A percentile compares a stretch with the other conserved stretches of the same genome.
phyloP scores from a whole-genome alignment of 306 rosid genomes.

The Abrus precatorius region DNA sequence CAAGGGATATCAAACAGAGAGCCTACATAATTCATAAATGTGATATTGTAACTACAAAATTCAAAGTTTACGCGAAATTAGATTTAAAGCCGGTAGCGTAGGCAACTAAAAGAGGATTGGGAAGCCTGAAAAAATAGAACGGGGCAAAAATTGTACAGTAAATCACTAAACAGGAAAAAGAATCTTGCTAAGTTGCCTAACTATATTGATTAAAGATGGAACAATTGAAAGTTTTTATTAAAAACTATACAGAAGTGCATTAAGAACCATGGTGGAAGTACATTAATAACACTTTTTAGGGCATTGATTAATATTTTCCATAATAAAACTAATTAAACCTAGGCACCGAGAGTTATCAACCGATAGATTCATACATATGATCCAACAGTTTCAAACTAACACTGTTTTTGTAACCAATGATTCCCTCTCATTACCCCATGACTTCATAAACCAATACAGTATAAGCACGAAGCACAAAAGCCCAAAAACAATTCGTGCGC shows the following conservation, averaged over 20 bases:
- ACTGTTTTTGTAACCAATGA: background rate
- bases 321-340: constrained; percentile 7
- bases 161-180: background rate
- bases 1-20: background rate
- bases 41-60: background rate
- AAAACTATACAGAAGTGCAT: too few species aligned
- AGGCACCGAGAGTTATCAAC: background rate
- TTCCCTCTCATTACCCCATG: background rate
- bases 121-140: background rate
- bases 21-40: background rate
- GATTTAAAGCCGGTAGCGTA: constrained; percentile 2
- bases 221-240: too few species aligned
- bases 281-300: too few species aligned
- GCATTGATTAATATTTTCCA: too few species aligned
- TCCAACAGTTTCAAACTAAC: constrained; percentile 12
- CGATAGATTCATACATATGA: constrained; percentile 4
- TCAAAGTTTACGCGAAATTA: background rate
- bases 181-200: too few species aligned
- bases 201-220: too few species aligned
- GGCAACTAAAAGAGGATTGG: background rate
- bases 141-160: background rate
- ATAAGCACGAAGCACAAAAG: background rate
- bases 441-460: background rate
- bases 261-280: too few species aligned
- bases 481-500: background rate